These are phyloP conservation scores for Oxytropis ochrocephala DNA, from an alignment of 306 rosid genomes.

Conservation along the genomic window DNA sequence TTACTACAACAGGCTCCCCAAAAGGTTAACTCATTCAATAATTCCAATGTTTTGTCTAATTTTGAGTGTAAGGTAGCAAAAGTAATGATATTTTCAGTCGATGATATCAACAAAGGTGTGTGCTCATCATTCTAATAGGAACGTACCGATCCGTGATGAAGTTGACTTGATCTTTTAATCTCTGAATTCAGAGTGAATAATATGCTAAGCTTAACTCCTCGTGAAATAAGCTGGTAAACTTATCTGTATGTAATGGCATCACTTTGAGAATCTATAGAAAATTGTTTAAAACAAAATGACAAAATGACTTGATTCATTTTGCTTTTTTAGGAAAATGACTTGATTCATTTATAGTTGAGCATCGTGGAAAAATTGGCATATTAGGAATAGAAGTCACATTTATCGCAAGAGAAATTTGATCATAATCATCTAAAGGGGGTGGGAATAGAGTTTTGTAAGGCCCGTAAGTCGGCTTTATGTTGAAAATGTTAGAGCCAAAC, in stretches of 20 bases:
- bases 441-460: no score
- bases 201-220: not conserved
- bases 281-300: not conserved
- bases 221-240: not conserved
- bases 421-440: no score
- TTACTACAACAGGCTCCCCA: conserved; percentile 20
- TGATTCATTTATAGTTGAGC: no score
- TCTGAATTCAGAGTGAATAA: not conserved
- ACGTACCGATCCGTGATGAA: not conserved
- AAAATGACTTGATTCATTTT: no score
- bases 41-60: conserved; percentile 29
- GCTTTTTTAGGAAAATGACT: no score
- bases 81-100: conserved; percentile 11
- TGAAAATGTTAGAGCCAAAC: no score
- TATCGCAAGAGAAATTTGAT: no score
- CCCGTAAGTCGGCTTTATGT: no score
- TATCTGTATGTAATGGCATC: not conserved
- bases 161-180: not conserved
- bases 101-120: conserved; percentile 26
- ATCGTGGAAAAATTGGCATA: no score
- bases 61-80: conserved; percentile 33
- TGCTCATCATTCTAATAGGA: not conserved
- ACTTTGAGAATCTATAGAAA: not conserved
- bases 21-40: conserved; percentile 11
- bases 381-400: no score